Base-by-base conservation (phyloP, 352 stramenopile species). In the Pythium graminicola region DNA sequence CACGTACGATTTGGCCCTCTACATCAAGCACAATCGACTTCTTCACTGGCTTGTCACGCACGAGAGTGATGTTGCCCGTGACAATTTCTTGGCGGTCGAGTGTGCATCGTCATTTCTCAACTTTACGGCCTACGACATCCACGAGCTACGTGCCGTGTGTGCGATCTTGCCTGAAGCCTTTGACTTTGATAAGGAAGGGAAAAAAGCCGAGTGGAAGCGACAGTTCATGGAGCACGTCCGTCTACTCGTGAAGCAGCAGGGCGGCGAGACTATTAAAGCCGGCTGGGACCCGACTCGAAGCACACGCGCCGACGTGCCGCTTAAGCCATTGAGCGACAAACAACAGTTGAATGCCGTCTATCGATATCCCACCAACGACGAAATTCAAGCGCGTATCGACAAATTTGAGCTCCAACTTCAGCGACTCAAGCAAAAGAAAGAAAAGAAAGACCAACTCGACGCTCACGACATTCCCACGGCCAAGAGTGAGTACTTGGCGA, bases 41-140 rank as follows among this genome's bases (percentile, higher is more conserved):
- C 58, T 92, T 28, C 81, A 89, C 24, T 92, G 81, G 78, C 46
- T 92, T 19, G 71, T 88, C 20, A 88, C 75, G 4, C 81, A 92
- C 55, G 70, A 77, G 60, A 70, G 66, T 33, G 81, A 92, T 51
- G 70, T 89, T 19, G 59, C 64, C 29, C 68, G 76, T 19, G 76
- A 80, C 49, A 88, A 89, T 40, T 89, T 92, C 39, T 56, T 92
- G 24, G 67, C 76, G 14, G 54, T 80, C 43, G 78, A 89, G 50
- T 70, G 67, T 26, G 81, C 74, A 5, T 31, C 70, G 0, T 78
- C 62, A 27, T 92, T 92, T 46, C 50, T 73, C n/a, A 86, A 89
- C 44, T 83, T 89, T 29, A 58, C 57, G 13, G 54, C 26, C 2
- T 85, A 85, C 36, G 81, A 92, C 46, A 78, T 92, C 50, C 26